These are phyloP conservation scores for Isoetes taiwanensis DNA, from an alignment of 75 land plant genomes.

Conservation along the genomic window DNA sequence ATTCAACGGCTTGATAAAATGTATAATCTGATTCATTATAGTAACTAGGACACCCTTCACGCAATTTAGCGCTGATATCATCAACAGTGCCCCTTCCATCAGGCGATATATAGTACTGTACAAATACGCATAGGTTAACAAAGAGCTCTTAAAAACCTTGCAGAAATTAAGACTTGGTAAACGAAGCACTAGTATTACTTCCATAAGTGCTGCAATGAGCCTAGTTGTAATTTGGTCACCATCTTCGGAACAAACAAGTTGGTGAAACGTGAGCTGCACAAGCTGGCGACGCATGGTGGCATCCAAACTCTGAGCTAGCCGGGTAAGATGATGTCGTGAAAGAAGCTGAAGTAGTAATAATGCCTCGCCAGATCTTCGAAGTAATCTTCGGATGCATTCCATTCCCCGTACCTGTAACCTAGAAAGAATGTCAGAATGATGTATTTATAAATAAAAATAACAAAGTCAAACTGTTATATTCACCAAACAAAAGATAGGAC, in stretches of 20 bases:
- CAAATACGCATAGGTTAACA: not conserved
- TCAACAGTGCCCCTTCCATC: slow-evolving; percentile 94
- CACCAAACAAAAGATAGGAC: not conserved
- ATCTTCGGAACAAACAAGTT: slow-evolving; percentile 90
- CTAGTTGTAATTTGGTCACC: slow-evolving; percentile 85
- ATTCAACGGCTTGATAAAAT: slow-evolving; percentile 83
- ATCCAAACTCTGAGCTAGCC: slow-evolving; percentile 71
- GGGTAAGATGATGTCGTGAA: slow-evolving; percentile 78
- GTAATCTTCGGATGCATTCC: slow-evolving; percentile 87
- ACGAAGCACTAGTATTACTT: slow-evolving; percentile 36
- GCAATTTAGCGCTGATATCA: slow-evolving; percentile 75
- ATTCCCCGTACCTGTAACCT: slow-evolving; percentile 72
- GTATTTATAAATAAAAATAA: not conserved
- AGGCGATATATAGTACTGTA: slow-evolving; percentile 86
- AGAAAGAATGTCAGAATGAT: not conserved
- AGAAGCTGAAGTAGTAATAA: slow-evolving; percentile 76
- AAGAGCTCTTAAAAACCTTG: not conserved
- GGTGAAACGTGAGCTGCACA: slow-evolving; percentile 80
- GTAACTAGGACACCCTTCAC: slow-evolving; percentile 97
- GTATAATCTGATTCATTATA: slow-evolving; percentile 88
- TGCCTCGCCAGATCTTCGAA: slow-evolving; percentile 90
- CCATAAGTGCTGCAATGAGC: slow-evolving; percentile 84
- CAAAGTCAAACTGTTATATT: not conserved
- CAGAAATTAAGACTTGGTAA: not conserved
- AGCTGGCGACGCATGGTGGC: slow-evolving; percentile 33